Base-by-base conservation (phyloP, 2,329 filamentous ascomycete species). In the Aspergillus sp. region DNA sequence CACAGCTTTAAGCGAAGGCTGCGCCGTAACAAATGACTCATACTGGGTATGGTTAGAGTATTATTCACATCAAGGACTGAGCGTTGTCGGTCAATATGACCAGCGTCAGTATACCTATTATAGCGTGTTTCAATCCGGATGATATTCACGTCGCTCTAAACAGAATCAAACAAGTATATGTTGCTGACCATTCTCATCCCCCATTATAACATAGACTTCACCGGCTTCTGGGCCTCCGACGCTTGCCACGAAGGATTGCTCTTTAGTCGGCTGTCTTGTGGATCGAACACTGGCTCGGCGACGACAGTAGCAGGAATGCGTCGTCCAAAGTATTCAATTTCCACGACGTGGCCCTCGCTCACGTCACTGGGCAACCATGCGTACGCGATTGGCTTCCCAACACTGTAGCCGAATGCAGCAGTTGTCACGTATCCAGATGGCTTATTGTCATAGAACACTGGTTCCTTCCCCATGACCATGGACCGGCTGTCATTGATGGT, bases 271-370 rank as follows among this genome's bases (percentile, higher is more conserved):
- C 60, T 72, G 60, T 69, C 69, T 36, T 72, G 63, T 1, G 75
- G 72, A 56, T 79, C 76, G 52, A 77, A 76, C 41, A 82, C 49
- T 7, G 81, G 78, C 44, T 83, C 81, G 1, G 70, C 56, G 0
- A 71, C 68, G 1, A 86, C 78, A 3, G 81, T 85, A 0, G 83
- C 84, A 46, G 60, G 58, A 48, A 85, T 77, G 10, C 73, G 72
- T 52, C 68, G 70, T 4, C 82, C 81, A 65, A 87, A 86, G 61
- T 87, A 87, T 59, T 85, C 82, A 51, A 87, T 75, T 61, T 85
- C 81, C 0, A 86, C 81, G 0, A 59, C 52, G 3, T 77, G 72
- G 0, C 82, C 82, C 41, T 81, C 76, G 0, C 49, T 52, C 2
- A 84, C 61, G 2, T 58, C 60, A 10, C 65, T 72, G 0, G 82